Evolutionary conservation across 176 grass and related monocot species (phyloP).

Genomic region (Oryza meyeriana): DNA sequence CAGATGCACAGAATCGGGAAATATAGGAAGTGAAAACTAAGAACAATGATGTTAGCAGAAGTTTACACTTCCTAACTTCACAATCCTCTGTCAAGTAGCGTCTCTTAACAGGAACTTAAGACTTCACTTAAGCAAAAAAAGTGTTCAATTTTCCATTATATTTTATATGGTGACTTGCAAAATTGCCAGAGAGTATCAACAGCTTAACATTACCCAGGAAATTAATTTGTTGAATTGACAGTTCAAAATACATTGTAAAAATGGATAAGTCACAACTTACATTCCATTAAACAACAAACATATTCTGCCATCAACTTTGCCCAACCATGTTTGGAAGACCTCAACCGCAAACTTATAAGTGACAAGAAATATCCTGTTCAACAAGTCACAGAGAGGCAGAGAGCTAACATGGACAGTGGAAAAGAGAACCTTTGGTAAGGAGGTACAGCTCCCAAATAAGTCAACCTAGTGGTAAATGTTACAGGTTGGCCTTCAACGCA

Average conservation of each 20-base stretch:
- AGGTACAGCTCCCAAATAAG: background rate
- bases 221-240: background rate
- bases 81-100: background rate
- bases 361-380: background rate
- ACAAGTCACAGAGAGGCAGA: conserved; percentile 7
- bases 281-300: background rate
- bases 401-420: background rate
- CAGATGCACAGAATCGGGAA: background rate
- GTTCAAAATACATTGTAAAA: background rate
- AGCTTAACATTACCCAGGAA: background rate
- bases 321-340: background rate
- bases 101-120: background rate
- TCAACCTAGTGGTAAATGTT: background rate
- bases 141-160: background rate
- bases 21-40: background rate
- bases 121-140: background rate
- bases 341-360: background rate
- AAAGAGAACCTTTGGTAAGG: background rate
- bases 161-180: background rate
- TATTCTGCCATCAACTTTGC: background rate
- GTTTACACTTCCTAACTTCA: no score
- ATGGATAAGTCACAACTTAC: background rate
- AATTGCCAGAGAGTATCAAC: background rate
- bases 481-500: background rate
- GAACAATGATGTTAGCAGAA: background rate